Percentiles rank a stretch among this genome's conserved stretches.
These are phyloP conservation scores for Penicillium samsonianum DNA, from an alignment of 495 filamentous ascomycete genomes.

Conservation along the genomic window DNA sequence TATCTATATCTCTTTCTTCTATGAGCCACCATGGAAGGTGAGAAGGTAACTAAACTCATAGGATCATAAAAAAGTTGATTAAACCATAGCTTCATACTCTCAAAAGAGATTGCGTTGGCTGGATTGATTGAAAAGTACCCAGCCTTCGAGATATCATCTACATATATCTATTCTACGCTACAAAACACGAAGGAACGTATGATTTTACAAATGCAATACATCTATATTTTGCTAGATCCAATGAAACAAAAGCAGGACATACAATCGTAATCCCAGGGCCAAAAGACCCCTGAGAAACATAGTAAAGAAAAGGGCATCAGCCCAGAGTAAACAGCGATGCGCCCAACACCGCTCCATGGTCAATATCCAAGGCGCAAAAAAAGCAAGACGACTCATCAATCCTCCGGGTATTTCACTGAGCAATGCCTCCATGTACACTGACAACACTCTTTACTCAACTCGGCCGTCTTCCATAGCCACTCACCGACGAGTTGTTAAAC, in stretches of 20 bases:
- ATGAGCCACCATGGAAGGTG: neutral
- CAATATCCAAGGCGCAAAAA: constrained; percentile 32
- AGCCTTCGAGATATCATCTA: neutral
- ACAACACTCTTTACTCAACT: constrained; percentile 3
- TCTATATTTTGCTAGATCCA: constrained; percentile 24
- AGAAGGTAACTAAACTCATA: neutral
- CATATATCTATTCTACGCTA: neutral
- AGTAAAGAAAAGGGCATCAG: constrained; percentile 15
- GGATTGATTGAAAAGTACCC: neutral
- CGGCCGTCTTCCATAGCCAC: constrained; percentile 25
- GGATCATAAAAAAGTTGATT: neutral
- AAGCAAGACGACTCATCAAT: constrained; percentile 21
- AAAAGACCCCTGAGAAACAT: constrained; percentile 7
- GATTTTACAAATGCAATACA: neutral
- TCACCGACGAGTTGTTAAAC: constrained; percentile 8
- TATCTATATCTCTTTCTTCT: neutral
- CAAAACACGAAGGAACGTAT: neutral
- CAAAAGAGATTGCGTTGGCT: neutral
- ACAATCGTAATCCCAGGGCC: constrained; percentile 16
- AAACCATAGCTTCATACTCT: neutral
- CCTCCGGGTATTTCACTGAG: constrained; percentile 30
- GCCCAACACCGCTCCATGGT: constrained; percentile 46
- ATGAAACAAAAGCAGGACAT: constrained; percentile 15
- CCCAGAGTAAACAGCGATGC: constrained; percentile 25
- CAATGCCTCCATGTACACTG: constrained; percentile 8